phyloP scores from a whole-genome alignment of 768 basidiomycete genomes.

The Mycena polygramma region DNA sequence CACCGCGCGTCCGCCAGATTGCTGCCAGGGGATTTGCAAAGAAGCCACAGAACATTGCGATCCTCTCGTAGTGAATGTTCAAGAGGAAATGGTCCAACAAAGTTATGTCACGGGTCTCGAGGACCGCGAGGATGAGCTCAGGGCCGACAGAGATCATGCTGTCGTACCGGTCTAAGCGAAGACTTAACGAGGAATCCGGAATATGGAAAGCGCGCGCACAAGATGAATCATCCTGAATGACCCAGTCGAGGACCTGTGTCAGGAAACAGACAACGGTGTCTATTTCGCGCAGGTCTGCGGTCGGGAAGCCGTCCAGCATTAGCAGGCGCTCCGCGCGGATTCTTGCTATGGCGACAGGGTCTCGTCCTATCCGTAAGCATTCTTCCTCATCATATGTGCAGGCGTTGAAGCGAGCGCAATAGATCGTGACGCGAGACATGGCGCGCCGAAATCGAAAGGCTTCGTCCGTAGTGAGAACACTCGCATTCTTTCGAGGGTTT shows the following conservation, averaged over 20 bases:
- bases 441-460: slow-evolving; percentile 10
- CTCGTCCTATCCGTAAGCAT: background rate
- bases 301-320: background rate
- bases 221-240: background rate
- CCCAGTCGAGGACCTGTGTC: background rate
- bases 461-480: slow-evolving; percentile 1
- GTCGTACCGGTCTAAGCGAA: background rate
- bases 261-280: slow-evolving; percentile 1
- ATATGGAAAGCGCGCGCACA: background rate
- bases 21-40: background rate
- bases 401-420: background rate
- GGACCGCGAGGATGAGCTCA: background rate
- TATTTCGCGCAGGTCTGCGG: slow-evolving; percentile 5
- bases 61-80: background rate
- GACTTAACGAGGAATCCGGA: background rate
- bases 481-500: background rate
- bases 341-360: background rate
- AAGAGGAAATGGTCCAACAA: background rate
- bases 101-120: background rate
- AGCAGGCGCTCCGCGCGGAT: background rate
- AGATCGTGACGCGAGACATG: slow-evolving; percentile 12
- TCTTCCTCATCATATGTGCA: background rate
- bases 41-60: background rate
- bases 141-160: slow-evolving; percentile 3
- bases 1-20: background rate